A percentile compares a stretch with the other conserved stretches of the same genome.
These are phyloP conservation scores for Isabelozyma gotoi DNA, from an alignment of 805 yeast genomes.

Conservation along the genomic window DNA sequence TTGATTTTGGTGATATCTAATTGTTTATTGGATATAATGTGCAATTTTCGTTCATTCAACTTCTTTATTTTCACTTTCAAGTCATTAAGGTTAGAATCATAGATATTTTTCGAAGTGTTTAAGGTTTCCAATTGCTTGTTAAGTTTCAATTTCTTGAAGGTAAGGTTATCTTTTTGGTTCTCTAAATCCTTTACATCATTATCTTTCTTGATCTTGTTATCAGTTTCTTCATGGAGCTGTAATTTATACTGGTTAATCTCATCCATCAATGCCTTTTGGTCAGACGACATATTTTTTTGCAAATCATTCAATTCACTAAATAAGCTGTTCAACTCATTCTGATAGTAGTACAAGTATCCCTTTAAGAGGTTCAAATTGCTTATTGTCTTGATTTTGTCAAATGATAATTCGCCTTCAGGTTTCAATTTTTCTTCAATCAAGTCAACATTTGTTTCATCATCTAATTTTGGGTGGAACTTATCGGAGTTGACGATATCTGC, in stretches of 20 bases:
- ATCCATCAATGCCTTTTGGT: constrained; percentile 18
- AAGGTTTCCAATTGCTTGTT: constrained; percentile 19
- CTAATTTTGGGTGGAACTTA: neutral
- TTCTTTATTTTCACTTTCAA: constrained; percentile 14
- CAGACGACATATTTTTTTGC: constrained; percentile 10
- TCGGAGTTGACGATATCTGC: neutral
- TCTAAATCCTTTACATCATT: constrained; percentile 30
- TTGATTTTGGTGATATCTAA: constrained; percentile 20
- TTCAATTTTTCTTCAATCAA: constrained; percentile 3
- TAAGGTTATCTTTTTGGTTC: constrained; percentile 29
- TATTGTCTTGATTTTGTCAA: neutral
- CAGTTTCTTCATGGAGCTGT: constrained; percentile 38
- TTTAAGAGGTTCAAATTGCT: constrained; percentile 10
- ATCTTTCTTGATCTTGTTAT: constrained; percentile 26
- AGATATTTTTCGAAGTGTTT: constrained; percentile 17
- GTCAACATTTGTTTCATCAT: constrained; percentile 1
- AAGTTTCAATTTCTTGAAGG: constrained; percentile 31
- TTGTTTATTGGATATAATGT: constrained; percentile 20
- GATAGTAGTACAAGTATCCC: constrained; percentile 23
- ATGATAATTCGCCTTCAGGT: neutral
- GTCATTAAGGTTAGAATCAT: constrained; percentile 17
- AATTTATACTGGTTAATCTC: constrained; percentile 30
- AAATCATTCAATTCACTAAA: constrained; percentile 18
- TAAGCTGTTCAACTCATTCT: constrained; percentile 21
- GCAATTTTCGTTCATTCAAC: constrained; percentile 21